phyloP scores from a whole-genome alignment of 768 basidiomycete species.

The Amanita jacksonii region DNA sequence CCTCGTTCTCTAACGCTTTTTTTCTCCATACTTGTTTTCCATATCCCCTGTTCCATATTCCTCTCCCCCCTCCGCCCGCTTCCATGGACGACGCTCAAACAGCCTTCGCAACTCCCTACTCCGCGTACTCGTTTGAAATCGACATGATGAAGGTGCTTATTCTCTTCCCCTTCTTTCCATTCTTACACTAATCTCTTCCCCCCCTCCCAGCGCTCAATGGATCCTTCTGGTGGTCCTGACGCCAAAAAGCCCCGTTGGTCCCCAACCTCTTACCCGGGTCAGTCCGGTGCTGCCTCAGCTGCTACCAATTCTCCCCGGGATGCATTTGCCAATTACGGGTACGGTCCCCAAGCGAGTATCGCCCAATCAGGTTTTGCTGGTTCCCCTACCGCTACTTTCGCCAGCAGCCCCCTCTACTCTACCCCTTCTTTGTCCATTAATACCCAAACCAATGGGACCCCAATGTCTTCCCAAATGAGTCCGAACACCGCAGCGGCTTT shows the following conservation, averaged over 20 bases:
- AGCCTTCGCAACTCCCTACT: slow-evolving; percentile 60
- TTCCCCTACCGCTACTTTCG: slow-evolving; percentile 38
- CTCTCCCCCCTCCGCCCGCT: slow-evolving; percentile 19
- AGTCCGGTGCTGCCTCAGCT: slow-evolving; percentile 25
- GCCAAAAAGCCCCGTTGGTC: slow-evolving; percentile 90
- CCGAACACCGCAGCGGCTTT: slow-evolving; percentile 56
- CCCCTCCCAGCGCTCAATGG: slow-evolving; percentile 76
- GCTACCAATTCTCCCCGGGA: slow-evolving; percentile 40
- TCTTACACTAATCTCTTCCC: background rate
- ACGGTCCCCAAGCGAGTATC: slow-evolving; percentile 65
- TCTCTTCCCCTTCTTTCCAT: slow-evolving; percentile 1
- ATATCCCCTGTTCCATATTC: slow-evolving; percentile 28
- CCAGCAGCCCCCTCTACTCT: slow-evolving; percentile 57
- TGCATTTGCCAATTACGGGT: slow-evolving; percentile 82
- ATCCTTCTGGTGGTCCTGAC: slow-evolving; percentile 71
- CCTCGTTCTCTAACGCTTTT: slow-evolving; percentile 29
- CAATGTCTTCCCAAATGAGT: slow-evolving; percentile 52
- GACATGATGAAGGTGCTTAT: slow-evolving; percentile 83
- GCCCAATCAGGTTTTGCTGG: slow-evolving; percentile 44
- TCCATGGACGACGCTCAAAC: slow-evolving; percentile 70
- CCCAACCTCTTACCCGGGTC: slow-evolving; percentile 43
- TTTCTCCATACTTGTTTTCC: slow-evolving; percentile 36
- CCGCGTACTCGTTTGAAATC: slow-evolving; percentile 68
- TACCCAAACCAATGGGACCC: slow-evolving; percentile 44
- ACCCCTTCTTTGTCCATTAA: slow-evolving; percentile 64